Conservation (phyloP, 2,329 filamentous ascomycete genomes). For the Aspergillus eucalypticola region DNA sequence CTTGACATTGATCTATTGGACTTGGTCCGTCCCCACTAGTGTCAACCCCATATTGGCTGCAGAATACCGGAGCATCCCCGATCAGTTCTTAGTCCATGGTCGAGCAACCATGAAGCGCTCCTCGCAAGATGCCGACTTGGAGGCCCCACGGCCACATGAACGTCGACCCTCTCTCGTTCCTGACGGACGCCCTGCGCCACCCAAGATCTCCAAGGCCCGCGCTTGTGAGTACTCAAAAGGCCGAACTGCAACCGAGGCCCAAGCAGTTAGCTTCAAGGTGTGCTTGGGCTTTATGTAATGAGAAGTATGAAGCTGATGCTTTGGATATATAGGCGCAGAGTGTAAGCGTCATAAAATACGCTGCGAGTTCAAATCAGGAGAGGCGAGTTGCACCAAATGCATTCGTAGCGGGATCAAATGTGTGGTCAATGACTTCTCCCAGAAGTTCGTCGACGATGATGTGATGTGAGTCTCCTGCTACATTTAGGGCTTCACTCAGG, state of each 20-base stretch:
- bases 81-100: constrained; percentile 12
- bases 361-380: constrained; percentile 52
- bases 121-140: constrained; percentile 37
- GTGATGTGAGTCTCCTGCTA: constrained; percentile 45
- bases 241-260: neutral
- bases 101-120: constrained; percentile 35
- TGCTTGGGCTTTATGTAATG: neutral
- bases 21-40: constrained; percentile 9
- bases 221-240: constrained; percentile 37
- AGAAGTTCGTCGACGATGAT: constrained; percentile 57
- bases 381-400: constrained; percentile 53
- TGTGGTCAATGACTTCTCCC: constrained; percentile 57
- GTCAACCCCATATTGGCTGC: constrained; percentile 17
- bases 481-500: neutral
- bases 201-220: constrained; percentile 45
- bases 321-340: constrained; percentile 42
- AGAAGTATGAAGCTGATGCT: constrained; percentile 6
- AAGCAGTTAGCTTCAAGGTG: neutral
- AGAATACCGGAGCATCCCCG: constrained; percentile 30
- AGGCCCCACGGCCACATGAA: constrained; percentile 28
- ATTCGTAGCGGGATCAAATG: constrained; percentile 53
- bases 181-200: constrained; percentile 26
- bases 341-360: constrained; percentile 59
- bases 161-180: constrained; percentile 24
- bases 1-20: constrained; percentile 7